Conservation (phyloP, 1,284 basidiomycete species). For the Cronartium quercuum region DNA sequence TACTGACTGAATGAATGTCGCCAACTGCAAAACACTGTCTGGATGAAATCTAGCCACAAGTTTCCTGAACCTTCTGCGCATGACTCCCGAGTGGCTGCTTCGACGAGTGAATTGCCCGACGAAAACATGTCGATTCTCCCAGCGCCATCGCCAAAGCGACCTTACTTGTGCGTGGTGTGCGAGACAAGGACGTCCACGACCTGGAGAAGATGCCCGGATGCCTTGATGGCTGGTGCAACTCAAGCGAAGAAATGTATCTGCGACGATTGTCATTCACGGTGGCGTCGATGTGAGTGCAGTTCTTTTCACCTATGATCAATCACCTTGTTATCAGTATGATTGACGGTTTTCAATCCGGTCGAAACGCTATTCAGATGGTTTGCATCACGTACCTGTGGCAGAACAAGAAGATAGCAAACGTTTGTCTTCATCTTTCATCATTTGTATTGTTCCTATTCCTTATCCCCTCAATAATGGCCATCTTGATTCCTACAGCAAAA, state of each 20-base stretch:
- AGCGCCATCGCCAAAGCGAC: constrained; percentile 21
- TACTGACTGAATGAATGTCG: too few species aligned
- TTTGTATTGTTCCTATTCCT: background rate
- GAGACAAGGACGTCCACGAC: constrained; percentile 11
- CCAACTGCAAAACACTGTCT: background rate
- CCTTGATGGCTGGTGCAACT: constrained; percentile 31
- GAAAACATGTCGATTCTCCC: constrained; percentile 23
- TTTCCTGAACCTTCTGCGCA: constrained; percentile 22
- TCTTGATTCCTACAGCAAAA: background rate
- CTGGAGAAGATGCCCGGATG: constrained; percentile 37
- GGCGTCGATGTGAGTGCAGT: constrained; percentile 27
- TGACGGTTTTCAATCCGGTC: background rate
- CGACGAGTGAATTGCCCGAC: constrained; percentile 22
- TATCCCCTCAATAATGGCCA: background rate
- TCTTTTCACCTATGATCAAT: background rate
- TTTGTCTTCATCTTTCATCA: background rate
- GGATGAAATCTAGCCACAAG: constrained; percentile 3
- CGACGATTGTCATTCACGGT: constrained; percentile 36
- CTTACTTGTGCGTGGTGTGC: constrained; percentile 35
- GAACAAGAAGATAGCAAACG: constrained; percentile 33
- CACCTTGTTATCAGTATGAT: background rate
- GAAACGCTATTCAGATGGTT: constrained; percentile 14
- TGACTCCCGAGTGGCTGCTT: constrained; percentile 12
- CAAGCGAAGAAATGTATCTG: constrained; percentile 26
- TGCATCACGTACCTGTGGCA: constrained; percentile 35